Conservation (phyloP, 2,329 filamentous ascomycete species). For the Myriosclerotinia curreyana region DNA sequence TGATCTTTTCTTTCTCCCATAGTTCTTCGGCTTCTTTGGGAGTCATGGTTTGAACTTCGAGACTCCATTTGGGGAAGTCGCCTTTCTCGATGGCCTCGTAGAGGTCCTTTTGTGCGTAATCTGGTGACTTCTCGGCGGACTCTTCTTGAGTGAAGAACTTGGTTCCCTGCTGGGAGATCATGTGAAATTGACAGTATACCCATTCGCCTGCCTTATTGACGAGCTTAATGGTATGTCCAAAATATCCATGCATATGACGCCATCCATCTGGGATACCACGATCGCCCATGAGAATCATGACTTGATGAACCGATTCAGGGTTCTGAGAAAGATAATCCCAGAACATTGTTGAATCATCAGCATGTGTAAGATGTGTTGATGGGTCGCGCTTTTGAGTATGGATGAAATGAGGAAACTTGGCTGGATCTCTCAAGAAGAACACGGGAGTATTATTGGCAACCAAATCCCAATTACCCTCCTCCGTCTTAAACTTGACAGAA, state of each 20-base stretch:
- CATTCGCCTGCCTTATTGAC: constrained; percentile 53
- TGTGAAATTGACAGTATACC: constrained; percentile 53
- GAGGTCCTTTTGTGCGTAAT: constrained; percentile 51
- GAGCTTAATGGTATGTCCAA: constrained; percentile 54
- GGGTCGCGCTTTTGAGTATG: constrained; percentile 75
- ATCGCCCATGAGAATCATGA: constrained; percentile 58
- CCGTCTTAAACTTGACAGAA: constrained; percentile 69
- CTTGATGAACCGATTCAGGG: constrained; percentile 54
- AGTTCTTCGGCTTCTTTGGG: constrained; percentile 52
- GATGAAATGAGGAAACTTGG: constrained; percentile 71
- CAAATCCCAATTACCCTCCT: constrained; percentile 71
- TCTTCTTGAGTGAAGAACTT: constrained; percentile 52
- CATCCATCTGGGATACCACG: constrained; percentile 54
- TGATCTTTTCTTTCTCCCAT: constrained; percentile 41
- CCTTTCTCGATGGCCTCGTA: constrained; percentile 52
- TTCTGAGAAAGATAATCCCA: constrained; percentile 39
- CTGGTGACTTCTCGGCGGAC: constrained; percentile 44
- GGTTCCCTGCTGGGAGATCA: constrained; percentile 51
- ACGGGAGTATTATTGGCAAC: constrained; percentile 72
- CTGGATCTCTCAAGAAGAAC: constrained; percentile 71
- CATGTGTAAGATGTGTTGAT: constrained; percentile 61
- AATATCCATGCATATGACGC: constrained; percentile 54
- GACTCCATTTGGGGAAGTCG: constrained; percentile 53
- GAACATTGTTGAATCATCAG: constrained; percentile 51
- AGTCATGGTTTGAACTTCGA: constrained; percentile 53